phyloP scores from a whole-genome alignment of 257 asterid species.

The Rauvolfia tetraphylla region DNA sequence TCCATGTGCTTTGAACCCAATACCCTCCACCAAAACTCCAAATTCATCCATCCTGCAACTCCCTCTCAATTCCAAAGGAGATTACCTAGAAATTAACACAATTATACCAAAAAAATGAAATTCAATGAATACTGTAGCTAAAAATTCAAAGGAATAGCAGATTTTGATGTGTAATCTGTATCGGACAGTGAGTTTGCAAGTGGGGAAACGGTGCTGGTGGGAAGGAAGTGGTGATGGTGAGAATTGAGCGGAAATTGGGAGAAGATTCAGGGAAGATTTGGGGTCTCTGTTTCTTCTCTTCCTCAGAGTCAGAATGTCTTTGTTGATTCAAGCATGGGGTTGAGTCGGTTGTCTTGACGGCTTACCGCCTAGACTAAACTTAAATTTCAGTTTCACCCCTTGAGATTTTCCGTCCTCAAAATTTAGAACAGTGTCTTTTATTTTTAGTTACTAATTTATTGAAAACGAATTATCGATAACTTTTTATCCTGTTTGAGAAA shows the following conservation, averaged over 20 bases:
- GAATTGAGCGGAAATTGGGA: conserved; percentile 12
- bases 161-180: neutral
- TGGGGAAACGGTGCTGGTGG: neutral
- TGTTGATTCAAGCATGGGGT: neutral
- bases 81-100: neutral
- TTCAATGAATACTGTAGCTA: neutral
- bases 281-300: neutral
- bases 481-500: too few relatives aligned
- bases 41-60: conserved; percentile 60
- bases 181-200: neutral
- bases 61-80: neutral
- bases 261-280: conserved; percentile 4
- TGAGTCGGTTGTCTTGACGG: neutral
- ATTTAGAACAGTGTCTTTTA: too few relatives aligned
- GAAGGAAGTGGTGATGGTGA: conserved; percentile 2
- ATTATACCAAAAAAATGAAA: neutral
- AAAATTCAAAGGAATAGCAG: neutral
- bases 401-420: neutral
- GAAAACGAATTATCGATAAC: too few relatives aligned
- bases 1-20: conserved; percentile 67
- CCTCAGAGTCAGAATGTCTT: neutral
- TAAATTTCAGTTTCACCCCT: conserved; percentile 12
- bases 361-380: neutral
- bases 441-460: too few relatives aligned
- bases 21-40: conserved; percentile 80